Evolutionary conservation across 495 filamentous ascomycete species (phyloP).

Genomic region (Talaromyces stipitatus): DNA sequence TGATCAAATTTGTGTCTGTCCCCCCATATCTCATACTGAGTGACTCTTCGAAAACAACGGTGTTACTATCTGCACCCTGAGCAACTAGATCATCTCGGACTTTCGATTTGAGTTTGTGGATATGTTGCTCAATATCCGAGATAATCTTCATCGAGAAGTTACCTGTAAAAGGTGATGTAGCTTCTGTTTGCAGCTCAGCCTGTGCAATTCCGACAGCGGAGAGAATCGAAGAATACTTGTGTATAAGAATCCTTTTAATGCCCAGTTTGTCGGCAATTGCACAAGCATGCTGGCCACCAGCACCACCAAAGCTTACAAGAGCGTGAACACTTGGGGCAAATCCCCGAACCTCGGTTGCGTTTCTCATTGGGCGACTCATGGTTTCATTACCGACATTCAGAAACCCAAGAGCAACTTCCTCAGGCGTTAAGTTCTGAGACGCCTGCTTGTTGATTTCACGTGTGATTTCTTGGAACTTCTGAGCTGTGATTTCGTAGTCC

Average conservation of each 20-base stretch:
- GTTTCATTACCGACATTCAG: slow-evolving; percentile 47
- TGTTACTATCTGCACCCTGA: no score
- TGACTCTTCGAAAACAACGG: no score
- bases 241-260: slow-evolving; percentile 43
- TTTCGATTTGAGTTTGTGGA: no score
- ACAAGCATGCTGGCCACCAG: slow-evolving; percentile 47
- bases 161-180: slow-evolving; percentile 43
- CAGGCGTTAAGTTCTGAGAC: slow-evolving; percentile 54
- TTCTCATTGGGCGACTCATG: slow-evolving; percentile 47
- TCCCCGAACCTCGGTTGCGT: slow-evolving; percentile 44
- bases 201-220: slow-evolving; percentile 47
- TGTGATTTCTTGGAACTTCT: slow-evolving; percentile 69
- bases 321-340: slow-evolving; percentile 43
- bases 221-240: slow-evolving; percentile 44
- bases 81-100: no score
- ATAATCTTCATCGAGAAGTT: no score
- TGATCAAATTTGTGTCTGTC: no score
- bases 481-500: slow-evolving; percentile 68
- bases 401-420: slow-evolving; percentile 71
- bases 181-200: no score
- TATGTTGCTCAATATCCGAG: no score
- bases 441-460: slow-evolving; percentile 65
- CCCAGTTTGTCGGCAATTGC: slow-evolving; percentile 39
- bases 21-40: no score
- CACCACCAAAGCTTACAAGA: slow-evolving; percentile 47